Base-by-base conservation (phyloP, 371 early-diverging fungal species). In the Mucor plumbeus region DNA sequence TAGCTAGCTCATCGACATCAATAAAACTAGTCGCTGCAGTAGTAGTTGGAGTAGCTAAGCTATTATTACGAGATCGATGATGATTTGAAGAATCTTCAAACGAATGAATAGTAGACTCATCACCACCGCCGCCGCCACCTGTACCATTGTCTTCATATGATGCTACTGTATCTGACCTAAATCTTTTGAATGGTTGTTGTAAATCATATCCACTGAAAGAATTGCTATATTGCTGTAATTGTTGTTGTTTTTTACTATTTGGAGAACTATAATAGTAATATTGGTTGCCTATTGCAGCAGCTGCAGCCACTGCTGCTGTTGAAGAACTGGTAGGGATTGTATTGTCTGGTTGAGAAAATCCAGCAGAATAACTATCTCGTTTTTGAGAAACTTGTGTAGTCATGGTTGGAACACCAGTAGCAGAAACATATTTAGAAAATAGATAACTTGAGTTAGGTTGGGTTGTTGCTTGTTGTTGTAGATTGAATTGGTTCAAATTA, bases 401-500 rank as follows among this genome's bases (percentile, higher is more conserved):
- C 5, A 39, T 15, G 13, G 15, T 40, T 1, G 36, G 36, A 10
- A 59, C 21, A 19, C n/a, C 21, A 2, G 39, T 39, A 10, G 19
- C 7, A 59, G 59, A 59, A 5, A 59, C 41, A 26, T 59, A 59
- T 31, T 59, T 59, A 14, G 35, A 15, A n/a, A 58, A 58, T 36
- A 58, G 31, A 38, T 58, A 58, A 13, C 33, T 26, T 1, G 54
- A 53, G 33, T 13, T 10, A 26, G 26, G 9, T 31, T 26, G 26
- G 9, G 44, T 4, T 26, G 26, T 26, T 26, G 26, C 26, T 26
- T 26, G 26, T 11, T 53, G 54, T 6, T 53, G 54, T 14, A 53
- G 9, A 33, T 53, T 33, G 14, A 53, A 53, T 26, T 26, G 26
- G 26, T 53, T 26, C 14, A 53, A 26, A 33, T 26, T 26, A 3